These are phyloP conservation scores for Rhodotorula toruloides DNA, from an alignment of 768 basidiomycete species.

Conservation along the genomic window DNA sequence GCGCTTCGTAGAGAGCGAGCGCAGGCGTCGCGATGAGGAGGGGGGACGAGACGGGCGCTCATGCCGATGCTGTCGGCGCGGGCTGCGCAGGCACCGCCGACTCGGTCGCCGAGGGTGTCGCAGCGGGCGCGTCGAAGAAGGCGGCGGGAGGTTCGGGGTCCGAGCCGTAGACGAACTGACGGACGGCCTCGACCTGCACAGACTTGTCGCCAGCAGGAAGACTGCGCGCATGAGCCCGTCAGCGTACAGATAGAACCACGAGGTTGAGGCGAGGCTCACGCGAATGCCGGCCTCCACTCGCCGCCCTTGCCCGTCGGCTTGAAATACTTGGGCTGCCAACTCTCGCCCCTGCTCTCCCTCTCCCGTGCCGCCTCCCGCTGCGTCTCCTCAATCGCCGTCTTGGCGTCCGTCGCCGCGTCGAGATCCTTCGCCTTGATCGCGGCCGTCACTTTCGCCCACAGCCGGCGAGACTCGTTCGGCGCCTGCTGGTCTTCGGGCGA, in stretches of 20 bases:
- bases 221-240: background rate
- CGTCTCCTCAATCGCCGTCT: conserved; percentile 81
- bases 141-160: conserved; percentile 28
- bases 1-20: too few species aligned
- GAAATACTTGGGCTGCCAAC: conserved; percentile 76
- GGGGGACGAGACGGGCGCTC: too few species aligned
- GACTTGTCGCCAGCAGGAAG: conserved; percentile 17
- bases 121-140: background rate
- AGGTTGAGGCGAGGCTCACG: conserved; percentile 49
- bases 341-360: conserved; percentile 67
- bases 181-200: conserved; percentile 23
- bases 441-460: conserved; percentile 77
- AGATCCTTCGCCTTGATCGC: conserved; percentile 86
- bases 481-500: conserved; percentile 81
- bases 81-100: conserved; percentile 4
- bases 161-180: conserved; percentile 27
- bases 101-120: background rate
- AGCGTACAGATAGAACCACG: background rate
- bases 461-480: conserved; percentile 71
- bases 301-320: conserved; percentile 63
- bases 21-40: too few species aligned
- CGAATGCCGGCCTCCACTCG: conserved; percentile 74
- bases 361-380: conserved; percentile 73
- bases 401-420: conserved; percentile 87
- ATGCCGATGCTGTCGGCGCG: background rate